Percentiles rank a stretch among this genome's conserved stretches.
phyloP scores from a whole-genome alignment of 2,329 filamentous ascomycete species.

The Gnomoniopsis smithogilvyi region DNA sequence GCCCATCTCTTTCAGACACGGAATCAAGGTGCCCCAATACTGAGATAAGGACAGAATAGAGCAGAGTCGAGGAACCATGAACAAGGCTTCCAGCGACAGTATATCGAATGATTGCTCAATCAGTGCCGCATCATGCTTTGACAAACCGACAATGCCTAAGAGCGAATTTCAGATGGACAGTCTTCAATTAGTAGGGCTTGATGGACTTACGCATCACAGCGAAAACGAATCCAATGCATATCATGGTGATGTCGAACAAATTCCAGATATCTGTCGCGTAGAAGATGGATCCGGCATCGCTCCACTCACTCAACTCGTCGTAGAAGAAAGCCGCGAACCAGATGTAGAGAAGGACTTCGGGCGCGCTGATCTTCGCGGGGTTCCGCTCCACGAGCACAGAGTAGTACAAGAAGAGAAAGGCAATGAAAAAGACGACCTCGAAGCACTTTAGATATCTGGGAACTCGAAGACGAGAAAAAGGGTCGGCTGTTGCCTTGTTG shows the following conservation, averaged over 20 bases:
- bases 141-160: slow-evolving; percentile 64
- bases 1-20: slow-evolving; percentile 90
- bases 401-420: slow-evolving; percentile 79
- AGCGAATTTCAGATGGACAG: slow-evolving; percentile 17
- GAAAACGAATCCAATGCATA: slow-evolving; percentile 70
- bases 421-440: slow-evolving; percentile 76
- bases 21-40: slow-evolving; percentile 87
- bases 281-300: slow-evolving; percentile 82
- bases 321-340: slow-evolving; percentile 88
- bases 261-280: slow-evolving; percentile 82
- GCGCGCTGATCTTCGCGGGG: slow-evolving; percentile 59
- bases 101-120: slow-evolving; percentile 83
- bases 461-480: slow-evolving; percentile 72
- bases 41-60: slow-evolving; percentile 83
- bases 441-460: slow-evolving; percentile 83
- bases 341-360: slow-evolving; percentile 74
- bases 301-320: slow-evolving; percentile 80
- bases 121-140: slow-evolving; percentile 55
- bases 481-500: slow-evolving; percentile 63
- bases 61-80: slow-evolving; percentile 85
- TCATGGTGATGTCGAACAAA: slow-evolving; percentile 74
- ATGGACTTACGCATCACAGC: slow-evolving; percentile 64
- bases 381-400: slow-evolving; percentile 76
- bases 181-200: slow-evolving; percentile 1
- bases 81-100: slow-evolving; percentile 82